Percentiles rank a stretch among this genome's conserved stretches.
These are phyloP conservation scores for Diaporthe citri DNA, from an alignment of 2,329 filamentous ascomycete species.

Conservation along the genomic window DNA sequence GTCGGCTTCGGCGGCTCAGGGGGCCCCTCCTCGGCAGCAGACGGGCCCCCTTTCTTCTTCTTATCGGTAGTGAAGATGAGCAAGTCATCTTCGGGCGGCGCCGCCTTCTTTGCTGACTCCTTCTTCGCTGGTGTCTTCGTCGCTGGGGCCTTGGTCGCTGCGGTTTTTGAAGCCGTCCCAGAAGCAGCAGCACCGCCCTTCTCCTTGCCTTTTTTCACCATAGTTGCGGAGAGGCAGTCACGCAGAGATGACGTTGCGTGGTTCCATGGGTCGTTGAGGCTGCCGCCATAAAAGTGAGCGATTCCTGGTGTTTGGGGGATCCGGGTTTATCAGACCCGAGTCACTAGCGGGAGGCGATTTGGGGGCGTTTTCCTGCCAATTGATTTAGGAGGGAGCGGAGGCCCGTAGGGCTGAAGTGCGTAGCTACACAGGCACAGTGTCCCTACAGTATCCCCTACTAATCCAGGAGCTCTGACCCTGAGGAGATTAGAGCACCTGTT, in stretches of 20 bases:
- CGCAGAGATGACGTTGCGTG: background rate
- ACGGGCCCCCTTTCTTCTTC: conserved; percentile 57
- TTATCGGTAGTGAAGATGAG: conserved; percentile 71
- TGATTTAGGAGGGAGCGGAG: background rate
- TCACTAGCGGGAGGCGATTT: conserved; percentile 9
- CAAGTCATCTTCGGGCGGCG: conserved; percentile 62
- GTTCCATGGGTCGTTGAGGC: background rate
- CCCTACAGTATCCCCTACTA: background rate
- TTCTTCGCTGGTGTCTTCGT: conserved; percentile 47
- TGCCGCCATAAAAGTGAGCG: background rate
- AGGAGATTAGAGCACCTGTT: background rate
- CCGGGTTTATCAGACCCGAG: conserved; percentile 11
- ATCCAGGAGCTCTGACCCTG: conserved; percentile 11
- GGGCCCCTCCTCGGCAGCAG: conserved; percentile 48
- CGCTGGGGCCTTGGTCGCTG: conserved; percentile 42
- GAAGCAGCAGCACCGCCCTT: conserved; percentile 57
- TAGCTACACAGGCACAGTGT: background rate
- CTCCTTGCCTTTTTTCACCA: conserved; percentile 68
- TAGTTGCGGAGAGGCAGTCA: conserved; percentile 43
- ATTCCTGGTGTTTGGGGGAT: conserved; percentile 2
- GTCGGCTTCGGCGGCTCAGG: conserved; percentile 70
- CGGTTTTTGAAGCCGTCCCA: conserved; percentile 32
- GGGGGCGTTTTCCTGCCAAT: conserved; percentile 19
- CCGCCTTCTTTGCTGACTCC: conserved; percentile 44
- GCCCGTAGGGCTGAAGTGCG: conserved; percentile 22